Conservation (phyloP, 148 eudicot species). For the Fagopyrum esculentum region DNA sequence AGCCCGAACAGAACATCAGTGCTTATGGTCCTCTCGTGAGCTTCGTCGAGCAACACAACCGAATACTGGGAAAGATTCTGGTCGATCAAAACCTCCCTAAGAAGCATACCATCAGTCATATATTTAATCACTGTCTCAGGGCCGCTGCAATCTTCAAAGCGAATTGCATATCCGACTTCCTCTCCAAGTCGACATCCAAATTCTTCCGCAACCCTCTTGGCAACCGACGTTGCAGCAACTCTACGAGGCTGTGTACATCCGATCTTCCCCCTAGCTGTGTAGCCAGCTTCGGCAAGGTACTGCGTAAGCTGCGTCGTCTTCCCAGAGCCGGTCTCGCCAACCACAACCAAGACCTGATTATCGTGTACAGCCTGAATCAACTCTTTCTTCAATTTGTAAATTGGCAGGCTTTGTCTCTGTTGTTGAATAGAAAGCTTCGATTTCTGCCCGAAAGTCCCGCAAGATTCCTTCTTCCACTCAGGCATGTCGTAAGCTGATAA, state of each 20-base stretch:
- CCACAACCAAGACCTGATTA: conserved; percentile 84
- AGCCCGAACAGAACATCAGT: conserved; percentile 93
- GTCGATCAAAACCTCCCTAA: conserved; percentile 71
- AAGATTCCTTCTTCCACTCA: conserved; percentile 95
- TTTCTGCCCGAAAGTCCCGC: conserved; percentile 93
- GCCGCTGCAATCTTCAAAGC: conserved; percentile 90
- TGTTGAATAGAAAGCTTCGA: conserved; percentile 85
- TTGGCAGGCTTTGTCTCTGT: conserved; percentile 90
- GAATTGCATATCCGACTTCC: conserved; percentile 95
- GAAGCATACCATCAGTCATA: conserved; percentile 98
- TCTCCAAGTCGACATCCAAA: conserved; percentile 96
- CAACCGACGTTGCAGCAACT: conserved; percentile 97
- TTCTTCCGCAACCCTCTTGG: conserved; percentile 95
- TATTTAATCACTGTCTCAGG: conserved; percentile 93
- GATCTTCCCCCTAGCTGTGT: conserved; percentile 80
- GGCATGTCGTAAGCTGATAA: conserved; percentile 94
- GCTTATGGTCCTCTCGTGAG: conserved; percentile 90
- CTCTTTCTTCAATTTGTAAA: conserved; percentile 77
- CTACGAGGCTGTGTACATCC: conserved; percentile 99
- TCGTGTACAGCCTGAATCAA: conserved; percentile 75
- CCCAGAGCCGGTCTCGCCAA: conserved; percentile 96
- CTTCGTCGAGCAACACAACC: conserved; percentile 95
- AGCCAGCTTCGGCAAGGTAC: conserved; percentile 92
- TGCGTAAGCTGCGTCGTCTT: conserved; percentile 95
- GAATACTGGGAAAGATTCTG: conserved; percentile 76